phyloP scores from a whole-genome alignment of 495 filamentous ascomycete species.

The Daldinia bambusicola region DNA sequence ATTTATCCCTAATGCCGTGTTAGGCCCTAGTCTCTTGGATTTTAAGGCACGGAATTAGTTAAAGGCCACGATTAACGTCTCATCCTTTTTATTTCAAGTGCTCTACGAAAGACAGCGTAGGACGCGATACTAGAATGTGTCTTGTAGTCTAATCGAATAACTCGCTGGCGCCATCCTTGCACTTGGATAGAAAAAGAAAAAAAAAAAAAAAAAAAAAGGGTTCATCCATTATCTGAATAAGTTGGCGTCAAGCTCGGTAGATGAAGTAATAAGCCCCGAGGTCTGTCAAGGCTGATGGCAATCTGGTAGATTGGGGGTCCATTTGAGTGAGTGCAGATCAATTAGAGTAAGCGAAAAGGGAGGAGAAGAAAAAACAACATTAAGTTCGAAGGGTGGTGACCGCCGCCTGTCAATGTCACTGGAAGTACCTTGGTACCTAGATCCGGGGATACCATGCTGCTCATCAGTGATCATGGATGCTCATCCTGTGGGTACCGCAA shows the following conservation, averaged over 20 bases:
- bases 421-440: conserved; percentile 32
- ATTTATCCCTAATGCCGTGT: conserved; percentile 9
- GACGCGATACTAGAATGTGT: neutral
- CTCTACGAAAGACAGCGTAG: neutral
- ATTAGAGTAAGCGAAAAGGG: conserved; percentile 29
- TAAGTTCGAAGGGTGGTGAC: conserved; percentile 1
- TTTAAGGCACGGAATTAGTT: neutral
- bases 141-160: conserved; percentile 16
- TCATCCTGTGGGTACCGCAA: conserved; percentile 33
- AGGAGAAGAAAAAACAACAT: conserved; percentile 2
- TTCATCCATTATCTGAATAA: conserved; percentile 9
- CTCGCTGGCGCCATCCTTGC: conserved; percentile 9
- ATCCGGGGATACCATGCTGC: conserved; percentile 45
- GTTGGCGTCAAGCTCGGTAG: conserved; percentile 22
- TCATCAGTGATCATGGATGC: conserved; percentile 31
- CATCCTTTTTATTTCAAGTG: neutral
- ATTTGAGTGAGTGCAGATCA: conserved; percentile 7
- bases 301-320: conserved; percentile 25
- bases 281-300: conserved; percentile 33
- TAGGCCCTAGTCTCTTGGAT: conserved; percentile 3
- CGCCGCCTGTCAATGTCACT: conserved; percentile 4
- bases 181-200: conserved; percentile 19
- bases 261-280: conserved; percentile 41
- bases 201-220: conserved; percentile 14
- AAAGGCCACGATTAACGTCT: conserved; percentile 3